These are phyloP conservation scores for Coniferiporia sulphurascens DNA, from an alignment of 1,284 basidiomycete species.

Conservation along the genomic window DNA sequence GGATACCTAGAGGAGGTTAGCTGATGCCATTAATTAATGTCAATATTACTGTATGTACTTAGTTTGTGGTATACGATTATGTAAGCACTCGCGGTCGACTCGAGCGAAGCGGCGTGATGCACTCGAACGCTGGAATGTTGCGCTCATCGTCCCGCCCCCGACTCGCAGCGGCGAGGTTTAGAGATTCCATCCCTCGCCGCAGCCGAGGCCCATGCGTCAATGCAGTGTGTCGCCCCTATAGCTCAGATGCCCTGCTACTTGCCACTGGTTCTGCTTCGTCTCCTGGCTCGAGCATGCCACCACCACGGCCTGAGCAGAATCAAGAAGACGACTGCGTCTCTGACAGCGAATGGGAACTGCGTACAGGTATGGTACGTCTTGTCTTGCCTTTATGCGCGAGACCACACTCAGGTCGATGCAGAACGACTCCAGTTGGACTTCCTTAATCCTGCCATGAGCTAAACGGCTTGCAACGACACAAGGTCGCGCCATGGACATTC, in stretches of 20 bases:
- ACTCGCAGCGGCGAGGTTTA: neutral
- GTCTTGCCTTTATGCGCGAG: neutral
- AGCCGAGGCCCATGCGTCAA: neutral
- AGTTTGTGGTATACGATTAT: too few relatives aligned
- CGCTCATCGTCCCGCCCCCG: neutral
- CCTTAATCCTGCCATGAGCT: neutral
- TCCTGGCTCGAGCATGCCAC: neutral
- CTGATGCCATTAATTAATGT: neutral
- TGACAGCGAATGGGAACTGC: conserved; percentile 31
- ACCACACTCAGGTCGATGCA: neutral
- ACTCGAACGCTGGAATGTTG: neutral
- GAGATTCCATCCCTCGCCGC: neutral
- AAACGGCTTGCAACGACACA: neutral
- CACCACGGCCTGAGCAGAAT: neutral
- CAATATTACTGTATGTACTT: too few relatives aligned
- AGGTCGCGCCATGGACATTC: conserved; percentile 68
- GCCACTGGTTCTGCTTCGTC: neutral
- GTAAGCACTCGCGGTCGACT: too few relatives aligned
- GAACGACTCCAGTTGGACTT: neutral
- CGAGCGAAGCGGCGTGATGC: neutral
- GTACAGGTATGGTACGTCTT: conserved; percentile 26
- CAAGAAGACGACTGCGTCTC: conserved; percentile 27
- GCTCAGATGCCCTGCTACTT: neutral
- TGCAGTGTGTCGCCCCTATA: neutral
- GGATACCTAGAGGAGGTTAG: conserved; percentile 78